Percentiles rank a stretch among this genome's conserved stretches.
Evolutionary conservation across 805 yeast genomes (phyloP).

Genomic region (Candida tibetensis): DNA sequence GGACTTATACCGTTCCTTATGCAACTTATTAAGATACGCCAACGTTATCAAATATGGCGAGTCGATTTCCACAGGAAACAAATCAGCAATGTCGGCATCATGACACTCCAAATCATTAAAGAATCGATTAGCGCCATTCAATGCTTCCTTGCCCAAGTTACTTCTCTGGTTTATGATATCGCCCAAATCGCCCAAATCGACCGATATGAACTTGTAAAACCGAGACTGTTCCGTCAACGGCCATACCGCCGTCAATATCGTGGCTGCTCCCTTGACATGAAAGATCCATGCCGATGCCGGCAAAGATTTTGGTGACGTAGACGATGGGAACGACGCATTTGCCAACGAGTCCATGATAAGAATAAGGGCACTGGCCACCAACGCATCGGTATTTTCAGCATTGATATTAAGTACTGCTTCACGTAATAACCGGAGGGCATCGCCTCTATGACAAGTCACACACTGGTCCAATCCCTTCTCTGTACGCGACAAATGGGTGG

Average conservation of each 20-base stretch:
- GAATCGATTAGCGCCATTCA: conserved; percentile 26
- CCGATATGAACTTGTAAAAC: conserved; percentile 54
- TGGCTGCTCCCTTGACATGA: conserved; percentile 96
- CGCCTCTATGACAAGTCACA: conserved; percentile 83
- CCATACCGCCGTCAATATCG: conserved; percentile 95
- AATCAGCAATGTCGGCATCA: conserved; percentile 78
- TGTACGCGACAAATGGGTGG: conserved; percentile 81
- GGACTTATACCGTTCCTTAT: conserved; percentile 75
- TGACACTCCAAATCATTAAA: conserved; percentile 71
- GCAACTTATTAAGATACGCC: conserved; percentile 80
- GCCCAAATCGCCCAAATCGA: conserved; percentile 86
- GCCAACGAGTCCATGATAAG: conserved; percentile 92
- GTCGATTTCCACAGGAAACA: conserved; percentile 78
- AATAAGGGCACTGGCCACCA: conserved; percentile 87
- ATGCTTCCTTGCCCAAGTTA: conserved; percentile 21
- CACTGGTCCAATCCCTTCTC: conserved; percentile 75
- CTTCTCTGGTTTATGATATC: conserved; percentile 52
- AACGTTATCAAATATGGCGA: conserved; percentile 87
- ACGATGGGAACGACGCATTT: conserved; percentile 68
- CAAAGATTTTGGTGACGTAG: conserved; percentile 51
- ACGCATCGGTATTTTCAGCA: conserved; percentile 84
- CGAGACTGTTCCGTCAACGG: conserved; percentile 56
- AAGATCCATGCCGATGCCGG: conserved; percentile 97
- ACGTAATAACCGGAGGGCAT: conserved; percentile 74
- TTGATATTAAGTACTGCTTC: conserved; percentile 85